Evolutionary conservation across 805 yeast species (phyloP).

Genomic region (Schwanniomyces yamadae): DNA sequence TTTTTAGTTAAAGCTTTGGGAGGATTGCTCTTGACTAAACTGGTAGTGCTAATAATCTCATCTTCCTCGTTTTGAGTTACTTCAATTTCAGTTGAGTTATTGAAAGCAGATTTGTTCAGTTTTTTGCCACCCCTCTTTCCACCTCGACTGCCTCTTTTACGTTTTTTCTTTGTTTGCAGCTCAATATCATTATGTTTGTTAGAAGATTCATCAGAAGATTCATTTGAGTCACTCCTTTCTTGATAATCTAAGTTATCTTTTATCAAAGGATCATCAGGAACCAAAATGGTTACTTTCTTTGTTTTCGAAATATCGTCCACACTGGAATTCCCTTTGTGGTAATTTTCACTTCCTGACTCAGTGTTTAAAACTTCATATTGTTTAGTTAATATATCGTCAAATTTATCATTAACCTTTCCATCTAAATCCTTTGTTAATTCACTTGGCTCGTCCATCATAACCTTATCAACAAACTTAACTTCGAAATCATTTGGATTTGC

Average conservation of each 20-base stretch:
- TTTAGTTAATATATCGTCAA: background rate
- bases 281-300: conserved; percentile 22
- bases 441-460: background rate
- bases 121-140: conserved; percentile 58
- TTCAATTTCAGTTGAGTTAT: conserved; percentile 11
- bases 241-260: conserved; percentile 4
- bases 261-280: conserved; percentile 16
- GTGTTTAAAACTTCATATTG: conserved; percentile 6
- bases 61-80: conserved; percentile 8
- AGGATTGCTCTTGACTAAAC: conserved; percentile 23
- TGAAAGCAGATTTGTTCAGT: conserved; percentile 9
- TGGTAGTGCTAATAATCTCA: conserved; percentile 25
- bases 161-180: conserved; percentile 44
- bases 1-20: conserved; percentile 24
- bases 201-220: background rate
- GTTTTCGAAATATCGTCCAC: background rate
- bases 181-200: conserved; percentile 14
- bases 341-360: conserved; percentile 5
- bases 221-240: conserved; percentile 1
- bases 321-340: background rate
- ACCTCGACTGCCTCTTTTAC: conserved; percentile 86
- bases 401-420: background rate
- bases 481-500: background rate
- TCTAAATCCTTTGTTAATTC: background rate
- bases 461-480: too few relatives aligned